Evolutionary conservation across 2,329 filamentous ascomycete species (phyloP).

Genomic region (Bertia moriformis): DNA sequence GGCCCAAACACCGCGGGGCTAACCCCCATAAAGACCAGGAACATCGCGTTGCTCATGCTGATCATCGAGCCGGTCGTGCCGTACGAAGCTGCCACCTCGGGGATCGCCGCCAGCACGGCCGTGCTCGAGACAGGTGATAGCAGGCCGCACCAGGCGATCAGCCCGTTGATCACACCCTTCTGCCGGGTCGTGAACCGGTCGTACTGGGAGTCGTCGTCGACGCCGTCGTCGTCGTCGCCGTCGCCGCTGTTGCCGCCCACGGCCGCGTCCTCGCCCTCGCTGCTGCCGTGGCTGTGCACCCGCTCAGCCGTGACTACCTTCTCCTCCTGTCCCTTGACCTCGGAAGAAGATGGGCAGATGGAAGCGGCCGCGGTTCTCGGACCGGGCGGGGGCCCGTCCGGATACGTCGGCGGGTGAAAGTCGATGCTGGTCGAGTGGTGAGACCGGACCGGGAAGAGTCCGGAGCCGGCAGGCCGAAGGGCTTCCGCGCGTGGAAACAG

Average conservation of each 20-base stretch:
- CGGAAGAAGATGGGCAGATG: no score
- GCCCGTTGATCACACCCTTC: neutral
- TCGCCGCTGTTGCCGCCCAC: neutral
- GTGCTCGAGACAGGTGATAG: neutral
- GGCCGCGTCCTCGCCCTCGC: no score
- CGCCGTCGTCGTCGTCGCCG: neutral
- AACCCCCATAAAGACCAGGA: neutral
- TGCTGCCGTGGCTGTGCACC: no score
- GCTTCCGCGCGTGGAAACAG: no score
- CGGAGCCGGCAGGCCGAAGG: no score
- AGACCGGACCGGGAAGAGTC: no score
- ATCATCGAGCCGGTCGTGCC: neutral
- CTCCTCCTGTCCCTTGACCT: no score
- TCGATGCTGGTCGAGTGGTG: no score
- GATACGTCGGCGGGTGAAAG: no score
- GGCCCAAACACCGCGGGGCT: neutral
- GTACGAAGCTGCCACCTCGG: neutral
- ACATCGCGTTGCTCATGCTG: neutral
- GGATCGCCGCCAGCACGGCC: neutral
- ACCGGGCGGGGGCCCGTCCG: no score
- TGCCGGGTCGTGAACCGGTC: neutral
- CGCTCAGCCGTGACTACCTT: no score
- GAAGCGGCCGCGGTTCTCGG: no score
- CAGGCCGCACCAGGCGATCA: neutral
- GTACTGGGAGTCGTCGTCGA: neutral